Evolutionary conservation across 1,284 basidiomycete species (phyloP).

Genomic region (Porodaedalea pini): DNA sequence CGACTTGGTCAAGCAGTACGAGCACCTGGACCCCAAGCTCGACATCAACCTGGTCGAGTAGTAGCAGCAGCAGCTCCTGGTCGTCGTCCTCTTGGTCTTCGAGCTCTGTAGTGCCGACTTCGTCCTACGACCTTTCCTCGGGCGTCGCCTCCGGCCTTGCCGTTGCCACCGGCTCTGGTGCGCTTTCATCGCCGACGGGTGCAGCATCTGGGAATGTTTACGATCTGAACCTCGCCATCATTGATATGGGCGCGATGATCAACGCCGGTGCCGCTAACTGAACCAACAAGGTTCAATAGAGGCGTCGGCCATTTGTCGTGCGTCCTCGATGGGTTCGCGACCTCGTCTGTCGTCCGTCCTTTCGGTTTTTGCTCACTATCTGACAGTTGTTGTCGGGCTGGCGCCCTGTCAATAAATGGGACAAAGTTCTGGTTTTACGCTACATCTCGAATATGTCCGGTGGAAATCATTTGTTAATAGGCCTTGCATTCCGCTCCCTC

Average conservation of each 20-base stretch:
- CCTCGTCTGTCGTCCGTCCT: neutral
- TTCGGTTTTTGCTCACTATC: neutral
- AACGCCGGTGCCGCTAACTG: constrained; percentile 25
- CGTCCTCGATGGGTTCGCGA: constrained; percentile 3
- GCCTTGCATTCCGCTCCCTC: neutral
- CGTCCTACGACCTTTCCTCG: constrained; percentile 26
- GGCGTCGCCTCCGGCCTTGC: constrained; percentile 30
- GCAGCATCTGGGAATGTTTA: constrained; percentile 33
- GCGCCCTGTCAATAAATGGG: neutral
- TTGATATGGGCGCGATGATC: constrained; percentile 37
- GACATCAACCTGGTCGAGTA: neutral
- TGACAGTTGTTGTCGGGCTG: neutral
- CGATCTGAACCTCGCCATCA: constrained; percentile 35
- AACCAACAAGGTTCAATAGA: neutral
- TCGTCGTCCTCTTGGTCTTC: constrained; percentile 21
- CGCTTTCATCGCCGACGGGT: constrained; percentile 20
- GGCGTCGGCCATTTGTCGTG: neutral
- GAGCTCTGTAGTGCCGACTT: constrained; percentile 26
- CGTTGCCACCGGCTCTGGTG: constrained; percentile 29
- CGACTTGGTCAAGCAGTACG: constrained; percentile 4
- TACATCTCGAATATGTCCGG: constrained; percentile 2
- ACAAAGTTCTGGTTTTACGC: constrained; percentile 1
- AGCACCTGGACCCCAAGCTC: neutral
- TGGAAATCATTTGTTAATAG: neutral
- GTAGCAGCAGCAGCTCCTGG: neutral